phyloP scores from a whole-genome alignment of 169 alveolate species.

The Plasmodium vinckei region DNA sequence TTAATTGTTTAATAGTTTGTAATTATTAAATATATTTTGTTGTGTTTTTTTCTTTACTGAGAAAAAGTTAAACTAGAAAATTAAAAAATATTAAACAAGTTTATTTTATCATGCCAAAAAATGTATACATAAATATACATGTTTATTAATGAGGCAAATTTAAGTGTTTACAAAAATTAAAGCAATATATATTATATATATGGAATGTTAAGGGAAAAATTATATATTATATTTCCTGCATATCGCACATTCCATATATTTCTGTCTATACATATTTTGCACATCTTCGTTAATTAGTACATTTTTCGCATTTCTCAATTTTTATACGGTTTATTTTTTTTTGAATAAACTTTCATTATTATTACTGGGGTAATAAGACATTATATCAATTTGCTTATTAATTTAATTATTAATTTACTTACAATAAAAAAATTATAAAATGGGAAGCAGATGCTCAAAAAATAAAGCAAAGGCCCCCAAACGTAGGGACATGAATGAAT shows the following conservation, averaged over 20 bases:
- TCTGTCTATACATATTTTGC: background rate
- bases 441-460: conserved; percentile 75
- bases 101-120: conserved; percentile 10
- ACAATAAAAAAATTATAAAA: conserved; percentile 28
- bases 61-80: conserved; percentile 9
- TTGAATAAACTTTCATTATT: background rate
- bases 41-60: conserved; percentile 22
- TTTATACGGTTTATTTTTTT: conserved; percentile 6
- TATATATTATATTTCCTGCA: background rate
- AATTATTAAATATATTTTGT: conserved; percentile 28
- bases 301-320: background rate
- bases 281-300: background rate
- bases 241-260: background rate
- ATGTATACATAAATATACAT: conserved; percentile 9
- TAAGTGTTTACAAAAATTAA: conserved; percentile 30
- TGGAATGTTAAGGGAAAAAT: conserved; percentile 2
- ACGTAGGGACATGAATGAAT: conserved; percentile 81
- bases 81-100: conserved; percentile 13
- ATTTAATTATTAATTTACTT: background rate
- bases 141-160: conserved; percentile 15
- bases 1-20: conserved; percentile 41
- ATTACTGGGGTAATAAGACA: background rate
- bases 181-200: background rate
- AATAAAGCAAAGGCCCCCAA: conserved; percentile 82
- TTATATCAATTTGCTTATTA: background rate